A percentile compares a stretch with the other conserved stretches of the same genome.
phyloP scores from a whole-genome alignment of 768 basidiomycete genomes.

The Tulasnella sp. region DNA sequence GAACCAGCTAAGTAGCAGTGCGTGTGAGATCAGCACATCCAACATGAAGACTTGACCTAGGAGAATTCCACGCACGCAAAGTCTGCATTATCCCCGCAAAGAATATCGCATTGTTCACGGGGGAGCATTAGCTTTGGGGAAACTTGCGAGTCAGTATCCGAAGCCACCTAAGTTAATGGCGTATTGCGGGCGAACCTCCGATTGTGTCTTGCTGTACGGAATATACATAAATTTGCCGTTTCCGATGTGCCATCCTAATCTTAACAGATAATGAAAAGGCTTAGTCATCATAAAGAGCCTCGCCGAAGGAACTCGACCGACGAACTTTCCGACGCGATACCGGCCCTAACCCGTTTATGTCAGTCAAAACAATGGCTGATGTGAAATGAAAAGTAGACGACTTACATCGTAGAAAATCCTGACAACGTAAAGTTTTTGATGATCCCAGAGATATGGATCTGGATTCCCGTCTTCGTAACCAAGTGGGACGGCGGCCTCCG shows the following conservation, averaged over 20 bases:
- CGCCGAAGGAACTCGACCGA: background rate
- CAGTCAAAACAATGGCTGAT: background rate
- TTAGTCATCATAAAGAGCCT: too few species aligned
- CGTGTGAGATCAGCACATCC: background rate
- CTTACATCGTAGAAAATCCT: constrained; percentile 7
- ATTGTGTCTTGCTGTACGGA: background rate
- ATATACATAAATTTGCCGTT: background rate
- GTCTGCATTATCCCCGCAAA: constrained; percentile 9
- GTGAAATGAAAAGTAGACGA: background rate
- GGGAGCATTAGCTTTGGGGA: background rate
- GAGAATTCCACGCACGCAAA: background rate
- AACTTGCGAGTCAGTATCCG: background rate
- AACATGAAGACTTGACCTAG: background rate
- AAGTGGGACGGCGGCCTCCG: constrained; percentile 7
- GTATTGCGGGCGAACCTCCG: background rate
- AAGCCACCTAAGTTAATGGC: background rate
- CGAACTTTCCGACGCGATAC: background rate
- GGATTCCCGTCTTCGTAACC: constrained; percentile 7
- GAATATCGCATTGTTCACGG: background rate
- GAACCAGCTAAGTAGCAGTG: background rate
- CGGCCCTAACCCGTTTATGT: background rate
- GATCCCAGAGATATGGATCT: background rate
- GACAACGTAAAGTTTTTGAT: constrained; percentile 3
- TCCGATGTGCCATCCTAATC: background rate
- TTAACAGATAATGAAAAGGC: too few species aligned